phyloP scores from a whole-genome alignment of 768 basidiomycete genomes.

The Cytidiella melzeri region DNA sequence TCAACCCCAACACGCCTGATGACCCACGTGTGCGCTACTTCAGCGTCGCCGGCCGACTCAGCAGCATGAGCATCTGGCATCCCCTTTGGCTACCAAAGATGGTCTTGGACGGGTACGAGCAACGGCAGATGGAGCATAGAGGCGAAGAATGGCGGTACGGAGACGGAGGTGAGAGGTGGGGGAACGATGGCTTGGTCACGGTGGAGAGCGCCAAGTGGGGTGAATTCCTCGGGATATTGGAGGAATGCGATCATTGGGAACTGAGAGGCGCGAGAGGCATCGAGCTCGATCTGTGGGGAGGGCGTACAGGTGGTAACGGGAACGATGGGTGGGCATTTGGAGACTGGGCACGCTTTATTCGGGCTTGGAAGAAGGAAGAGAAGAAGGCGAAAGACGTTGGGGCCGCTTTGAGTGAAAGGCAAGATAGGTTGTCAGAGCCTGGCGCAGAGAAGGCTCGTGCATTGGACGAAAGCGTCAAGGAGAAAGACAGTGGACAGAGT shows the following conservation, averaged over 20 bases:
- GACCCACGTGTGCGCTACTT: conserved; percentile 85
- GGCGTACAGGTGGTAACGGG: conserved; percentile 11
- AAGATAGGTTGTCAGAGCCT: conserved; percentile 2
- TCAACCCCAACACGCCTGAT: conserved; percentile 80
- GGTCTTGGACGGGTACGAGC: conserved; percentile 83
- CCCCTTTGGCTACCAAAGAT: conserved; percentile 97
- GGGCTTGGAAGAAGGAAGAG: conserved; percentile 55
- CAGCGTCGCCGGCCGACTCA: conserved; percentile 78
- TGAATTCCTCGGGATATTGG: conserved; percentile 85
- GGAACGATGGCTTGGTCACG: conserved; percentile 90
- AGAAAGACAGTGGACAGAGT: conserved; percentile 26
- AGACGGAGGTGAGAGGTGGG: conserved; percentile 43
- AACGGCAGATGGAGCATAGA: conserved; percentile 43
- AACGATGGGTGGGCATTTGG: conserved; percentile 31
- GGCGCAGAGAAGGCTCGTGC: conserved; percentile 2
- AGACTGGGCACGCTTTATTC: conserved; percentile 60
- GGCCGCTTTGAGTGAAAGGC: conserved; percentile 25
- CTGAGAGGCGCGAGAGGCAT: conserved; percentile 83
- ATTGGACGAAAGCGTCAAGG: conserved; percentile 10
- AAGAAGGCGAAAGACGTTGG: conserved; percentile 34
- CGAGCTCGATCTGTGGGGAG: conserved; percentile 52
- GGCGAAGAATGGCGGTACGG: conserved; percentile 22
- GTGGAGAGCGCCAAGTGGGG: conserved; percentile 95
- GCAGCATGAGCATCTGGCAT: conserved; percentile 71
- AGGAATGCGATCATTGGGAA: conserved; percentile 96